Base-by-base conservation (phyloP, 2,329 filamentous ascomycete species). In the Claviceps digitariae region DNA sequence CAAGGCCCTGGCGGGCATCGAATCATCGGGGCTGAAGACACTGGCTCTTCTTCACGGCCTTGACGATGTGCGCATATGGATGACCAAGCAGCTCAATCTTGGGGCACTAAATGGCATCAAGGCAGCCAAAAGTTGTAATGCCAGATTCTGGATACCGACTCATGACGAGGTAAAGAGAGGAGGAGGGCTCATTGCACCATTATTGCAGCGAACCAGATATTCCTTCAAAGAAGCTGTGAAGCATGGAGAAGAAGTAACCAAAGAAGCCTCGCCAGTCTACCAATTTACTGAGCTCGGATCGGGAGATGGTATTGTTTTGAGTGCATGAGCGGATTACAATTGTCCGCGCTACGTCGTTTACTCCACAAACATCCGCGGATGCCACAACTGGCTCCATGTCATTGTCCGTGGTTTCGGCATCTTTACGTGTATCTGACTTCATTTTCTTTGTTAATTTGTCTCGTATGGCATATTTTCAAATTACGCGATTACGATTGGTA, bases 141-240 rank as follows among this genome's bases (percentile, higher is more conserved):
- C 79, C 0, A 75, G 70, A 57, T 85, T 84, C 59, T 86, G 82
- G 82, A 66, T 85, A 20, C 75, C 74, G 0, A 85, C 82, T 27
- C 82, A 86, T 58, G 81, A 84, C 57, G 82, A 84, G 63, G 68
- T 77, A 4, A 84, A 84, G 64, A 73, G 65, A 52, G 81, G 79
- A 0, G 73, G 72, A 0, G 81, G 81, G 0, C 58, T 84, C 5
- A 74, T 84, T 10, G 73, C 77, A 66, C 65, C 68, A 56, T 72
- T 82, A 43, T 59, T 81, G 51, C 63, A 64, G 44, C 61, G 74
- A 51, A 74, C 70, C 52, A 57, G 61, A n/a, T 73, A 75, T 54
- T 70, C 65, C 1, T 57, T 79, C 12, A 62, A 65, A 4, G 71
- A 75, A 44, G 69, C 71, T 8, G 67, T 72, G 3, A 63, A 68